phyloP scores from a whole-genome alignment of 345 rosid genomes.

The Heritiera littoralis region DNA sequence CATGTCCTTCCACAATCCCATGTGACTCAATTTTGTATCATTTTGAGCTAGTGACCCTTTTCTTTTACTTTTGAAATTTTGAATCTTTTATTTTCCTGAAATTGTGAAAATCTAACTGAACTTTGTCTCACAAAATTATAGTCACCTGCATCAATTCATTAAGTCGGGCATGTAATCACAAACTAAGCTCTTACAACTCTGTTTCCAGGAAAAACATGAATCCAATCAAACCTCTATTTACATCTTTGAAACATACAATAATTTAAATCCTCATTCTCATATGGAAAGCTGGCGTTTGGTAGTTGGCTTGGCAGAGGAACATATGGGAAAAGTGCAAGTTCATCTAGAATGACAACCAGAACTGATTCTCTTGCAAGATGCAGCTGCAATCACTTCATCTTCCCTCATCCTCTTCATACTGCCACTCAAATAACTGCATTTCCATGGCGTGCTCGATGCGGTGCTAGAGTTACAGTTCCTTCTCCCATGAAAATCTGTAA shows the following conservation, averaged over 20 bases:
- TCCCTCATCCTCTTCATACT: slow-evolving; percentile 51
- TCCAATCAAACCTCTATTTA: not conserved
- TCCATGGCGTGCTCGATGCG: slow-evolving; percentile 23
- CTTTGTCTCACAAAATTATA: not conserved
- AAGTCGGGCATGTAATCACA: not conserved
- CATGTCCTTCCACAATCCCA: slow-evolving; percentile 2
- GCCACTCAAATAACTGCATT: slow-evolving; percentile 36
- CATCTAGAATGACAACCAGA: not conserved
- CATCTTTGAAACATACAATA: not conserved
- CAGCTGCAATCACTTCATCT: slow-evolving; percentile 45
- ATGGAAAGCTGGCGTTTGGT: not conserved
- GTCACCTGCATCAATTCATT: too few relatives aligned
- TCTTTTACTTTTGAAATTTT: not conserved
- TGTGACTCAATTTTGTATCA: not conserved
- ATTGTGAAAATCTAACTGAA: not conserved
- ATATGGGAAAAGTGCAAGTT: not conserved
- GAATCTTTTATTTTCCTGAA: not conserved
- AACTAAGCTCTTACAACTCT: not conserved
- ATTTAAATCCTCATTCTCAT: not conserved
- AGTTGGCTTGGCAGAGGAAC: not conserved
- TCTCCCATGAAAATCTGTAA: slow-evolving; percentile 23
- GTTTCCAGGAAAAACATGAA: not conserved
- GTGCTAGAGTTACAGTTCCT: not conserved
- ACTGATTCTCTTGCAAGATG: slow-evolving; percentile 49
- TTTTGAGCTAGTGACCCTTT: not conserved